Conservation (phyloP, 1,284 basidiomycete species). For the Fomitopsis betulina region DNA sequence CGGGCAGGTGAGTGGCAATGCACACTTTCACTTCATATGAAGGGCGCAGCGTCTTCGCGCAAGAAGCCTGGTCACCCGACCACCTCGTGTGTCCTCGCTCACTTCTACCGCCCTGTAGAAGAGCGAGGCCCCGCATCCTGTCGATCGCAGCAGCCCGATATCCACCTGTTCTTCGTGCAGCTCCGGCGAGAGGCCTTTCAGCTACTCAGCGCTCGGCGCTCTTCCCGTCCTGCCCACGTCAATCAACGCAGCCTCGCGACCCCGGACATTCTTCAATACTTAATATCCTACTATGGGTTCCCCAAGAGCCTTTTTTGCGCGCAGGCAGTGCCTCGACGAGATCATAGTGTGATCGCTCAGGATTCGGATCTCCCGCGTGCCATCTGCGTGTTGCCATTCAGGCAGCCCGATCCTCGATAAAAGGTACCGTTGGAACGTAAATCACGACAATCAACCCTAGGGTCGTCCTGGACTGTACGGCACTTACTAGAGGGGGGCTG, state of each 20-base stretch:
- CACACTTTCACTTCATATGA: neutral
- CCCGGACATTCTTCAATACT: neutral
- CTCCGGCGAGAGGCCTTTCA: conserved; percentile 1
- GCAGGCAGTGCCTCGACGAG: neutral
- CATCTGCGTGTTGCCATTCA: neutral
- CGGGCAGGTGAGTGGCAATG: neutral
- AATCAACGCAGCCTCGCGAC: neutral
- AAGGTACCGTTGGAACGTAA: neutral
- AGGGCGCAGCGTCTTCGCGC: neutral
- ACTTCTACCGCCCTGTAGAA: neutral
- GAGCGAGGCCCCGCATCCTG: neutral
- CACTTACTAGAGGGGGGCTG: neutral
- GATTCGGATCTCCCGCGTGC: neutral
- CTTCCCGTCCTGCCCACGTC: neutral
- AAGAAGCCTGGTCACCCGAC: neutral
- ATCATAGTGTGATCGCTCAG: neutral
- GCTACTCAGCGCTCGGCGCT: neutral
- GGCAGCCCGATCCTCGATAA: neutral
- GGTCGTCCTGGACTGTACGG: neutral
- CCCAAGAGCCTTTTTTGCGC: neutral
- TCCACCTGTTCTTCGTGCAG: neutral
- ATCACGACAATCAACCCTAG: neutral
- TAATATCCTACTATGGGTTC: neutral
- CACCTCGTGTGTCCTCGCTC: neutral
- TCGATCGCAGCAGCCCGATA: neutral